phyloP scores from a whole-genome alignment of 2,329 filamentous ascomycete species.

The Dothideomycetes sp. region DNA sequence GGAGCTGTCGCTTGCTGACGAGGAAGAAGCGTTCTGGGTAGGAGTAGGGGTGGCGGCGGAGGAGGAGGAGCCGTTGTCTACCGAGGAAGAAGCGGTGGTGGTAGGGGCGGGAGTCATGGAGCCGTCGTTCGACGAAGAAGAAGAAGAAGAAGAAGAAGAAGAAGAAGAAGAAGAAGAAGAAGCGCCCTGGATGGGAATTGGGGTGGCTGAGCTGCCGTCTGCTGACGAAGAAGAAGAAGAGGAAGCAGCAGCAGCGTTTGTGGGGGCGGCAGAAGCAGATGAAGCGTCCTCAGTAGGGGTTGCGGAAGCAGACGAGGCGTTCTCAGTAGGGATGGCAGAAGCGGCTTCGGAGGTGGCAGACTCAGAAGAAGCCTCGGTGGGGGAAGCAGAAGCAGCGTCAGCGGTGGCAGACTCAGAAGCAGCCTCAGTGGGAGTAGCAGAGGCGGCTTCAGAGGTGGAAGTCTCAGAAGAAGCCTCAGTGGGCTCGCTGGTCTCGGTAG shows the following conservation, averaged over 20 bases:
- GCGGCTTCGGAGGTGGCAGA: not conserved
- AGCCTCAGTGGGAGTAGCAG: not conserved
- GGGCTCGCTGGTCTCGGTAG: not conserved
- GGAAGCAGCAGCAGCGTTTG: not conserved
- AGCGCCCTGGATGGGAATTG: not conserved
- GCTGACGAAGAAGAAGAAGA: not conserved
- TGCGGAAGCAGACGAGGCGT: not conserved
- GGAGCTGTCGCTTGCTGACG: not conserved
- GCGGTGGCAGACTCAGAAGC: not conserved
- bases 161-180: not conserved
- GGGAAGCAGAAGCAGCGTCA: not conserved
- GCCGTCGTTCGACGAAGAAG: too few relatives aligned
- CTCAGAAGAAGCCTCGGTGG: not conserved
- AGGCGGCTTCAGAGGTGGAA: not conserved
- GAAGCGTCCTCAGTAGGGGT: not conserved
- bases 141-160: not conserved
- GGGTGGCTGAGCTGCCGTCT: not conserved
- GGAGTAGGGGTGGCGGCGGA: too few relatives aligned
- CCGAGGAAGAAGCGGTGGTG: not conserved
- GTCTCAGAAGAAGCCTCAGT: not conserved
- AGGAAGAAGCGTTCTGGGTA: not conserved
- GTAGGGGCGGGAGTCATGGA: too few relatives aligned
- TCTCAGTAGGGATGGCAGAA: not conserved
- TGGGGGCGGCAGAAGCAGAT: not conserved
- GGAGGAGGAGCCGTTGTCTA: not conserved